Evolutionary conservation across 2,329 filamentous ascomycete genomes (phyloP).

Genomic region (Elsinoe batatas): DNA sequence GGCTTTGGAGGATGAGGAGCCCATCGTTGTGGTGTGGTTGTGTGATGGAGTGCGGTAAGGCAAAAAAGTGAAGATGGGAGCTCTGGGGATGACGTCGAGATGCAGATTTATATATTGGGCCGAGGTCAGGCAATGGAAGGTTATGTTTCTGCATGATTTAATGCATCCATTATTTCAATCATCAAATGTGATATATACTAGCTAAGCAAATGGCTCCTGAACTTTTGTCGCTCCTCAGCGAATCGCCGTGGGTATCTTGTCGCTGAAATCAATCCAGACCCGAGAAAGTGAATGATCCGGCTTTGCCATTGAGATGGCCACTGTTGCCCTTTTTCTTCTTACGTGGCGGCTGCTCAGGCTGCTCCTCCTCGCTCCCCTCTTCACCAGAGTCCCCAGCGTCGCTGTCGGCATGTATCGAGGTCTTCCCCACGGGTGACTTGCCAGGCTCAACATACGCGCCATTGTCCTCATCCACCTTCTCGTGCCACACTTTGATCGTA

Average conservation of each 20-base stretch:
- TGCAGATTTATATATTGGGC: neutral
- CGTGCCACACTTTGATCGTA: constrained; percentile 81
- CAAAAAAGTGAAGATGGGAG: neutral
- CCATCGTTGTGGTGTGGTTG: constrained; percentile 34
- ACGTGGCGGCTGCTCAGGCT: constrained; percentile 27
- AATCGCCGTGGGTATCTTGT: constrained; percentile 13
- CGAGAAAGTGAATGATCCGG: constrained; percentile 21
- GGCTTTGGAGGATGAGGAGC: constrained; percentile 49
- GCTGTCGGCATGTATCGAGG: constrained; percentile 27
- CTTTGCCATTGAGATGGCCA: constrained; percentile 16
- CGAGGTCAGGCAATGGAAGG: too few species aligned
- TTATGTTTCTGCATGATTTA: too few species aligned
- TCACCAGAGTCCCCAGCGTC: constrained; percentile 30
- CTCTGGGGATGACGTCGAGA: neutral
- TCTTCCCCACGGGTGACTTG: constrained; percentile 38
- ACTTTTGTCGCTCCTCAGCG: neutral
- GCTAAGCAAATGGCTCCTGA: neutral
- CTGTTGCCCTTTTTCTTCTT: constrained; percentile 33
- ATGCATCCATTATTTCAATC: too few species aligned
- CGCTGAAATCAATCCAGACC: constrained; percentile 23
- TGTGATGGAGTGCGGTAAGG: neutral
- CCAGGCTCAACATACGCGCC: constrained; percentile 33
- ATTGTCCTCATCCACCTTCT: constrained; percentile 44
- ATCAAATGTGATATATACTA: neutral
- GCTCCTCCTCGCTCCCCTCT: constrained; percentile 37